Evolutionary conservation across 1,284 basidiomycete species (phyloP), one percentile per base, ranked within the genome.

Genomic region (Mixia osmundae): DNA sequence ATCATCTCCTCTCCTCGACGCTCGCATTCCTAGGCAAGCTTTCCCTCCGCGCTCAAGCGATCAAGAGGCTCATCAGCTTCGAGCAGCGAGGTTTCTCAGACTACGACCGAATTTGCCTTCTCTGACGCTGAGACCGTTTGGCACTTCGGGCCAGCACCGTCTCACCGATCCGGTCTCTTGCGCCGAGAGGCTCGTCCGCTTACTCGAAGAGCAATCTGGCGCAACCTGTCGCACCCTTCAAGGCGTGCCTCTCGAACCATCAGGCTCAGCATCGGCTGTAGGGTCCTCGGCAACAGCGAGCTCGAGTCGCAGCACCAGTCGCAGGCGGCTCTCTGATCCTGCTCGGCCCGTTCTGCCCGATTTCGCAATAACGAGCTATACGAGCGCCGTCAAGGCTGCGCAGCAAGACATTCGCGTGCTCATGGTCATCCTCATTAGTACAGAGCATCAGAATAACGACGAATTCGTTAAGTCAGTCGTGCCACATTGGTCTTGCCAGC

Each of bases 381-480:
- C 87, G 44, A 67, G 74, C 5, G 75, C 75, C 28, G 57, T 89
- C 41, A 64, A 67, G 32, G 52, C 56, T 12, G 75, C 78, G 40
- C 68, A 80, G 51, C 66, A 63, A 35, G 72, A 87, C 31, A 60
- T 67, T 18, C 68, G 68, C 54, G 65, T 91, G 31, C 72, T 75
- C 0, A 76, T 78, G 47, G 67, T 87, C 1, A 57, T 94, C 1
- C 61, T 95, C n/a, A 72, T 83, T 33, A 82, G 77, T 49, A 70
- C 71, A 25, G 83, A 91, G 50, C 85, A 95, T 48, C 79, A 89
- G 50, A 73, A 87, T 48, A 76, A 76, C 26, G 62, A 71, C 1
- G 71, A 72, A 45, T 94, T 94, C 61, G 85, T 85, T 57, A 65
- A 71, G 71, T 73, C 33, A 20, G 64, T 46, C 14, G 14, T 23